Evolutionary conservation across 495 filamentous ascomycete species (phyloP), one percentile per base, ranked within the genome.

Genomic region (Tirmania nivea): DNA sequence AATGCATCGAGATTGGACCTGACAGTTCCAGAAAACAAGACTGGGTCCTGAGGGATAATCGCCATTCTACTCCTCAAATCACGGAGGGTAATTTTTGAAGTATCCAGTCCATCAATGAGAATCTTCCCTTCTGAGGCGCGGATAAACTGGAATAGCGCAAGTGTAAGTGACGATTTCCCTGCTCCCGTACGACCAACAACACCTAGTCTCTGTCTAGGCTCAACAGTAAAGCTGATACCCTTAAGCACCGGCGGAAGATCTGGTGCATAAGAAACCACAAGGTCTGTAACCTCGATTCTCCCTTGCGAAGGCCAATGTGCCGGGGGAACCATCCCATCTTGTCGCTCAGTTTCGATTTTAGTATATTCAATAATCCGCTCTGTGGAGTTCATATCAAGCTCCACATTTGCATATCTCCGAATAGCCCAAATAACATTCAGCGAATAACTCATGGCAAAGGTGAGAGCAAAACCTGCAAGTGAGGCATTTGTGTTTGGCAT

Each of bases 131-230:
- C 70, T 3, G 77, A 71, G 6, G 83, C 82, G 58, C 86, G 80
- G 9, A 92, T 67, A 67, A 89, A 89, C 8, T 84, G 84, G 74
- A 88, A 92, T 0, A 92, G 67, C 0, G 85, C 84, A 0, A 92
- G 71, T 0, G 84, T 87, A 9, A 92, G 67, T 0, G 83, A 87
- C 0, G 83, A 88, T 61, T 94, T 94, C 16, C 86, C 86, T 0
- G 85, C 84, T 11, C 86, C 86, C 10, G 86, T 93, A 17, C 86
- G 78, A 10, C 86, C 86, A 9, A 90, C 82, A 1, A 94, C 79
- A 14, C 85, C 86, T 37, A 94, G 69, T 3, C 84, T 73, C 63
- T 94, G 77, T 59, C 84, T 84, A 35, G 74, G 71, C 50, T 84
- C 72, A 34, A 88, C 70, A 9, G 66, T 70, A 66, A 93, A 88